Evolutionary conservation across 129 eudicot species (phyloP), one percentile per base, ranked within the genome.

Genomic region (Lactuca saligna): DNA sequence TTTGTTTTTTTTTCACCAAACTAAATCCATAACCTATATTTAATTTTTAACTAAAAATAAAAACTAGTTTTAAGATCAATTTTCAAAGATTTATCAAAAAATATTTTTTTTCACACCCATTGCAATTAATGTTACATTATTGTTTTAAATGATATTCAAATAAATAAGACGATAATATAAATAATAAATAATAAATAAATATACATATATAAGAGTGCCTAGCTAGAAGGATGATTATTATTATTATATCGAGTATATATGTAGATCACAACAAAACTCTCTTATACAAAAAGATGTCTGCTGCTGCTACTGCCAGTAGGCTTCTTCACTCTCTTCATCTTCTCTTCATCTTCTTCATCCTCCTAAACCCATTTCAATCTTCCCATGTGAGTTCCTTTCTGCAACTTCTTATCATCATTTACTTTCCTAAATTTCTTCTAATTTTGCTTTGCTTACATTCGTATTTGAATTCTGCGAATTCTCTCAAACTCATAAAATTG

Each of bases 311-410:
- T 57, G 65, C 65, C 57, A 41, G 65, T 69, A 33, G 65, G 53
- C 57, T 58, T 13, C 53, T 66, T 57, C 72, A 57, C 38, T 16
- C 57, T n/a, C 46, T 44, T 31, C 12, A 61, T 4, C 54, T 54
- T 34, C 16, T 72, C 56, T 55, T 74, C 66, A 9, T 53, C 60
- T n/a, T 63, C 35, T 31, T 65, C 79, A 57, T 74, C 67, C 61
- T 74, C 9, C 14, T 56, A 44, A 75, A 48, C 53, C 59, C 73
- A 44, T 17, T 65, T 35, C 72, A 15, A 66, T 13, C 66, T 20
- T 17, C 55, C 66, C 42, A 75, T 33, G 73, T 75, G 16, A 66
- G 66, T 32, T 20, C 11, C 12, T 46, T n/a, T 46, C 51, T 3
- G 12, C 13, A 11, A 10, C 12, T 46, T 6, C 51, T 46, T 42